Evolutionary conservation across 225 moss, liverwort and hornwort genomes (phyloP).

Genomic region (Thuidium tamariscinum): DNA sequence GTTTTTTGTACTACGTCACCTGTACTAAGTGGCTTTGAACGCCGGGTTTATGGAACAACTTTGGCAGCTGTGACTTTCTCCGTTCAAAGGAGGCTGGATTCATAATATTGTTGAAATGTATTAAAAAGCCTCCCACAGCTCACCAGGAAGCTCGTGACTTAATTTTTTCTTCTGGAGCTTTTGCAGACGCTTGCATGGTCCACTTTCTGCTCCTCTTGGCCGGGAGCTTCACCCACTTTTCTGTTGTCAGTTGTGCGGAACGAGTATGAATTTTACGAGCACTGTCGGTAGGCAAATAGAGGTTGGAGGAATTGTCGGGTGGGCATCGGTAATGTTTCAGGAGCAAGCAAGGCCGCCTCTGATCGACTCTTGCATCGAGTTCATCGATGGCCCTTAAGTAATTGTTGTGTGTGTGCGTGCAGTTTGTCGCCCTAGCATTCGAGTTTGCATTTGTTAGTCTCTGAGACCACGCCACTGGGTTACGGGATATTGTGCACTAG

Average conservation of each 20-base stretch:
- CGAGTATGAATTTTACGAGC: background rate
- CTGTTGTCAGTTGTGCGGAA: background rate
- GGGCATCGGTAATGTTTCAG: background rate
- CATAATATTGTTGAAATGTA: background rate
- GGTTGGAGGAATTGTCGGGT: background rate
- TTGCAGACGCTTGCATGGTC: background rate
- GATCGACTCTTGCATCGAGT: background rate
- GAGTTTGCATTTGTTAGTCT: background rate
- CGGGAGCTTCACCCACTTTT: background rate
- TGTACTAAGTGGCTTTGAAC: background rate
- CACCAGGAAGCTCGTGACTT: background rate
- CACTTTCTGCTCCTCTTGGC: background rate
- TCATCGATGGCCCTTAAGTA: background rate
- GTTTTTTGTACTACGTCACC: background rate
- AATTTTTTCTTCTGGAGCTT: background rate
- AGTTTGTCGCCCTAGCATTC: background rate
- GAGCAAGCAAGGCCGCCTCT: background rate
- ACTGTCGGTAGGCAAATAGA: background rate
- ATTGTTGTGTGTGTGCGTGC: background rate
- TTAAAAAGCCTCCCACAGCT: background rate
- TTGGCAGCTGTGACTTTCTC: background rate
- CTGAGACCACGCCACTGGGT: background rate
- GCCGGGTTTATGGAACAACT: background rate
- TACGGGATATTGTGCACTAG: background rate
- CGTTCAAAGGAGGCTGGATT: background rate